Percentiles rank a stretch among this genome's conserved stretches.
Conservation (phyloP, 2,329 filamentous ascomycete genomes). For the Penicillium corylophilum region DNA sequence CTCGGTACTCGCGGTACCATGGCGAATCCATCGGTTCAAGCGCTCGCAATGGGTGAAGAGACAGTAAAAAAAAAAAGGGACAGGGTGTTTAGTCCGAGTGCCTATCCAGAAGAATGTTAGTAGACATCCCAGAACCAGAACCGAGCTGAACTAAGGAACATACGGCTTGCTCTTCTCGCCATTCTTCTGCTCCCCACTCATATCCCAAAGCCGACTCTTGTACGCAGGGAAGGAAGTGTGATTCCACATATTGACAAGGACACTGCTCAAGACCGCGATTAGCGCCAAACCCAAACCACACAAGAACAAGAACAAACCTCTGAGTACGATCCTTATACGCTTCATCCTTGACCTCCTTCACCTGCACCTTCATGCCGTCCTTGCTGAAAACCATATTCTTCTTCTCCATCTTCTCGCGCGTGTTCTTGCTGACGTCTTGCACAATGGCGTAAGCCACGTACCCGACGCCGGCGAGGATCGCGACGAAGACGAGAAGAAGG, state of each 20-base stretch:
- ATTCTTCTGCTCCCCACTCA: constrained; percentile 23
- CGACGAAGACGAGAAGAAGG: constrained; percentile 56
- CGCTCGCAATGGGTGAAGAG: neutral
- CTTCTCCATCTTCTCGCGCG: constrained; percentile 62
- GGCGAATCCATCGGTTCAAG: neutral
- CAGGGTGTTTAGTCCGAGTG: constrained; percentile 8
- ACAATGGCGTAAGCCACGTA: constrained; percentile 60
- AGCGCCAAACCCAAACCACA: neutral
- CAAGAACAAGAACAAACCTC: constrained; percentile 38
- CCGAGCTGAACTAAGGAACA: neutral
- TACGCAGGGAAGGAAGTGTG: constrained; percentile 47
- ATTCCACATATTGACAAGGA: constrained; percentile 53
- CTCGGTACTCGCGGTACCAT: neutral
- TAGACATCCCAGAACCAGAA: neutral
- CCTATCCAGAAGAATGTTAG: neutral
- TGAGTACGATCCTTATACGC: constrained; percentile 61
- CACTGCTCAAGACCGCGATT: constrained; percentile 26
- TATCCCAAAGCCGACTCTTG: constrained; percentile 46
- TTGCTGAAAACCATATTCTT: constrained; percentile 61
- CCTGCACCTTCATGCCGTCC: constrained; percentile 61
- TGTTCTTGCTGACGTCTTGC: constrained; percentile 58
- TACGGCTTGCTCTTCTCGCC: constrained; percentile 30
- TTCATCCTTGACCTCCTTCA: constrained; percentile 59
- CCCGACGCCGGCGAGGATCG: constrained; percentile 52
- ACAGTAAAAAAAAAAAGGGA: neutral